Percentiles rank a stretch among this genome's conserved stretches.
Conservation (phyloP, 1,139 yeast genomes). For the Taiozyma sp. region DNA sequence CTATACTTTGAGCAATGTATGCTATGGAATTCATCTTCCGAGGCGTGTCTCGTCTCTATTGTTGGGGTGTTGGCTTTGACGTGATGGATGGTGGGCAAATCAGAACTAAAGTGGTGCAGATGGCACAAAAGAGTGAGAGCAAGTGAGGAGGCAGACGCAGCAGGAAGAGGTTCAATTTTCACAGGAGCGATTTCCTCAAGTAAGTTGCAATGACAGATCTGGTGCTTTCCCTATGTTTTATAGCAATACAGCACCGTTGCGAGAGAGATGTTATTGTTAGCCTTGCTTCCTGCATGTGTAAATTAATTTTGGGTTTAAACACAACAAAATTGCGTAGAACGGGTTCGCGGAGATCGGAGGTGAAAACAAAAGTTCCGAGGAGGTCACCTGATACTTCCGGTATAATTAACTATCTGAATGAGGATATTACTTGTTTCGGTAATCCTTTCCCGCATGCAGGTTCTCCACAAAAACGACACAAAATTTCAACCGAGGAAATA, state of each 20-base stretch:
- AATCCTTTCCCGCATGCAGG: not conserved
- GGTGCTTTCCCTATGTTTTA: not conserved
- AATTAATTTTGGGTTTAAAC: not conserved
- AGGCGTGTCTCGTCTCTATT: not conserved
- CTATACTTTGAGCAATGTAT: constrained; percentile 30
- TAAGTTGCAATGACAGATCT: not conserved
- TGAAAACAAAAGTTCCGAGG: not conserved
- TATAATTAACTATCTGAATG: not conserved
- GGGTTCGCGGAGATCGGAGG: not conserved
- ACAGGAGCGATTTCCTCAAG: not conserved
- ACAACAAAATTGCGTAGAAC: not conserved
- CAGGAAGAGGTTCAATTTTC: not conserved
- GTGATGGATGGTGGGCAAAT: not conserved
- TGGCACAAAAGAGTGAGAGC: not conserved
- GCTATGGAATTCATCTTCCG: constrained; percentile 32
- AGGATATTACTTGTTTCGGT: not conserved
- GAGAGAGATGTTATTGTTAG: not conserved
- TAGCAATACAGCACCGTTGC: not conserved
- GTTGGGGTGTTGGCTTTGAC: not conserved
- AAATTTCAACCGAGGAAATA: not conserved
- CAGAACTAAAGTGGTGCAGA: not conserved
- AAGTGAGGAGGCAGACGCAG: not conserved
- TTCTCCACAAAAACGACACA: not conserved
- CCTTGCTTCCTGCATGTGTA: not conserved
- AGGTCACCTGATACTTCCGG: not conserved